Evolutionary conservation across 352 stramenopile genomes (phyloP).

Genomic region (Phytophthora macrochlamydospora): DNA sequence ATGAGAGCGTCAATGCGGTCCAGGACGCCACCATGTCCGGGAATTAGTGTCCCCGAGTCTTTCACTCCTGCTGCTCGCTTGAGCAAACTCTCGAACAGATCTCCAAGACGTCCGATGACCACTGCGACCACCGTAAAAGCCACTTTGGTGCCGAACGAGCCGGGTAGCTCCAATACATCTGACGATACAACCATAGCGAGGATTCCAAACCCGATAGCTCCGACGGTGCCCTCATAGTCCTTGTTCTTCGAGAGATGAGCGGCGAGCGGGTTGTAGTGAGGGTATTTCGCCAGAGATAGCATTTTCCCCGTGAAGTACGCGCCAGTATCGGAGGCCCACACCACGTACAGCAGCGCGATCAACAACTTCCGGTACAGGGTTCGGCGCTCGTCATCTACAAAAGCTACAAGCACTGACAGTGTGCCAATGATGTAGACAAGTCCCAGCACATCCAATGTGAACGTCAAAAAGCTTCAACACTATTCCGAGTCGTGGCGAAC

Average conservation of each 20-base stretch:
- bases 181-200: constrained; percentile 82
- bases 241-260: constrained; percentile 95
- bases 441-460: constrained; percentile 57
- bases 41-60: constrained; percentile 94
- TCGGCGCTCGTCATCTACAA: constrained; percentile 64
- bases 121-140: constrained; percentile 89
- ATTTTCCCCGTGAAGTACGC: constrained; percentile 93
- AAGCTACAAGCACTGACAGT: constrained; percentile 55
- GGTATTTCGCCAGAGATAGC: constrained; percentile 86
- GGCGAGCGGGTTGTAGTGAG: constrained; percentile 80
- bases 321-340: constrained; percentile 90
- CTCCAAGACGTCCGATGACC: constrained; percentile 93
- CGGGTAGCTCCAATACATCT: constrained; percentile 69
- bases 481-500: constrained; percentile 34
- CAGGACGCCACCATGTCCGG: constrained; percentile 94
- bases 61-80: constrained; percentile 95
- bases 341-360: constrained; percentile 71
- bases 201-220: constrained; percentile 81
- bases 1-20: constrained; percentile 96
- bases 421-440: constrained; percentile 69
- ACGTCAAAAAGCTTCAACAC: constrained; percentile 44
- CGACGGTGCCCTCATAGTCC: constrained; percentile 94
- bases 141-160: constrained; percentile 75
- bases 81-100: constrained; percentile 96
- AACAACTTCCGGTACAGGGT: constrained; percentile 63